phyloP scores from a whole-genome alignment of 345 rosid genomes.

The Theobroma cacao region DNA sequence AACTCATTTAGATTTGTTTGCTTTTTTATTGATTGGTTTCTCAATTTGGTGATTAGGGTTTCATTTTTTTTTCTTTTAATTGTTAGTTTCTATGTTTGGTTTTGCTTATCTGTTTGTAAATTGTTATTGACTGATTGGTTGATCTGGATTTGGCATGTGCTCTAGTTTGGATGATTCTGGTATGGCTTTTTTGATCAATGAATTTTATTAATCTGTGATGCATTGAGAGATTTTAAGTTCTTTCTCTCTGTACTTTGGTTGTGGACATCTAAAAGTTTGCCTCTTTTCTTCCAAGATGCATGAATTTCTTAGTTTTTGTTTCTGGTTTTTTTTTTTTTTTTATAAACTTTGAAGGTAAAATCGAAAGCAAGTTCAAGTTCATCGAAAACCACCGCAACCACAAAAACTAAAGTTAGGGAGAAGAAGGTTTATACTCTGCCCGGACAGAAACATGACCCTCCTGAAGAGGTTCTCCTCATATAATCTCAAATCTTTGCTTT shows the following conservation, averaged over 20 bases:
- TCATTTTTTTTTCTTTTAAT: background rate
- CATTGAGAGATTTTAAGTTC: background rate
- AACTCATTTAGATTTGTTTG: slow-evolving; percentile 5
- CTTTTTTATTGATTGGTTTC: background rate
- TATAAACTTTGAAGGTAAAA: slow-evolving; percentile 2
- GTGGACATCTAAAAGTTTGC: background rate
- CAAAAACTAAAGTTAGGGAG: slow-evolving; percentile 62
- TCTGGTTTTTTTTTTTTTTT: background rate
- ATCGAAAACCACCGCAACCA: slow-evolving; percentile 42
- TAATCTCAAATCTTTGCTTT: slow-evolving; percentile 6
- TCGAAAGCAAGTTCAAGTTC: slow-evolving; percentile 24
- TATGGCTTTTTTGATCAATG: background rate
- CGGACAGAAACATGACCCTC: slow-evolving; percentile 87
- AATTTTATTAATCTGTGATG: background rate
- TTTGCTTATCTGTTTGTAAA: background rate
- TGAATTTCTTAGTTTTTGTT: too few species aligned
- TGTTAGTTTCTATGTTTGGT: background rate
- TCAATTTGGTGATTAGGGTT: background rate
- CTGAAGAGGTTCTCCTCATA: slow-evolving; percentile 65
- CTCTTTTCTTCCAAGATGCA: background rate
- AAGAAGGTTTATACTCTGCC: slow-evolving; percentile 83
- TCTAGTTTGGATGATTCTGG: background rate
- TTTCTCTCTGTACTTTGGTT: background rate
- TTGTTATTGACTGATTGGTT: background rate
- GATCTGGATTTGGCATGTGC: background rate